Evolutionary conservation across 345 rosid species (phyloP).

Genomic region (Alliaria petiolata): DNA sequence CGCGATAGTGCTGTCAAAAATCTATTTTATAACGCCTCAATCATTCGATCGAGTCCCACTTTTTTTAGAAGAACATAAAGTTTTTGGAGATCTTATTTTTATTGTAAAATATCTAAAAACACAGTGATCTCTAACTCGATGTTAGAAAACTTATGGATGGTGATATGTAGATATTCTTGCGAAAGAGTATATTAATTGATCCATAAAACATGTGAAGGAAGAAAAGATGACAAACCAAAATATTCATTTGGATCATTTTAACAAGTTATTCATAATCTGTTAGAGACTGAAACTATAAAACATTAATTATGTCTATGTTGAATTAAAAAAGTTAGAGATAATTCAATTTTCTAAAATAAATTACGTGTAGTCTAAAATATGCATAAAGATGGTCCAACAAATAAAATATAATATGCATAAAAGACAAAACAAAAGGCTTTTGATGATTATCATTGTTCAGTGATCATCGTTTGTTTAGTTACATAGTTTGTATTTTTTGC

Average conservation of each 20-base stretch:
- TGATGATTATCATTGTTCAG: too few species aligned
- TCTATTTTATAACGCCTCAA: not conserved
- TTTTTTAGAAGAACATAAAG: not conserved
- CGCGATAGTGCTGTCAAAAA: slow-evolving; percentile 15
- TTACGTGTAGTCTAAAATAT: not conserved
- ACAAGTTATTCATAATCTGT: not conserved
- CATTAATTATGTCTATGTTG: too few species aligned
- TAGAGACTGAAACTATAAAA: too few species aligned
- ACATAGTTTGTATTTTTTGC: too few species aligned
- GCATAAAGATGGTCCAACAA: not conserved
- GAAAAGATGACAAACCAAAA: not conserved
- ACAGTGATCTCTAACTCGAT: not conserved
- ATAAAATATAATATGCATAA: too few species aligned
- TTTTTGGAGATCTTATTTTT: not conserved
- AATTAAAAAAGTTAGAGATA: too few species aligned
- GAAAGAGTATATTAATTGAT: not conserved
- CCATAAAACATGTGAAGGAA: not conserved
- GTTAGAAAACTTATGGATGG: not conserved
- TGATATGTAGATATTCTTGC: too few species aligned
- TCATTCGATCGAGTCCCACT: slow-evolving; percentile 11
- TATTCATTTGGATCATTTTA: not conserved
- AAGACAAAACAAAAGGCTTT: too few species aligned
- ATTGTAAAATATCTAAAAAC: not conserved
- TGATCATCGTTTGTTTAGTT: too few species aligned
- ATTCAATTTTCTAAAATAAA: not conserved